Base-by-base conservation (phyloP, 495 filamentous ascomycete genomes). In the Xylona heveae region DNA sequence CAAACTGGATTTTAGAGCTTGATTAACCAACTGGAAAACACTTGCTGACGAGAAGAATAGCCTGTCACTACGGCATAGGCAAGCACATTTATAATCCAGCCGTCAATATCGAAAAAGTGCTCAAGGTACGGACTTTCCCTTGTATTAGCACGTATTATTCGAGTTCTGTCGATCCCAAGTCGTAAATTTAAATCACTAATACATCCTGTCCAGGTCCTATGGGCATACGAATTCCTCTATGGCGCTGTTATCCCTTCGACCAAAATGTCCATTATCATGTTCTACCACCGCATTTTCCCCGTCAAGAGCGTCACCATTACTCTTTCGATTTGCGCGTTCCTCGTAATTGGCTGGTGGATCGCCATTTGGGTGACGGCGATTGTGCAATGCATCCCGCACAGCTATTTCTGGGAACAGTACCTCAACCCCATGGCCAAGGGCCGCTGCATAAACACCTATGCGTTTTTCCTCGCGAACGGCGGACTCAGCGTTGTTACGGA, bases 401-500 rank as follows among this genome's bases (percentile, higher is more conserved):
- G 13, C 8, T 25, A 8, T 13, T 25, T 25, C 23, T 25, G 23
- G 23, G 13, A 7, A 7, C 7, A 8, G 23, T 25, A 25, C 23
- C 7, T 13, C 23, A 13, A 25, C 23, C 23, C 23, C 7, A 25
- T 13, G 8, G 23, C 8, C 23, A 13, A 13, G 13, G 8, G 5
- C 6, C 25, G 23, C 23, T 13, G 23, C n/a, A 38, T 48, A 4
- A 25, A 33, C 15, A 20, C 35, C 5, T n/a, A 28, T 5, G 23
- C 28, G 4, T 28, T 38, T 1, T 51, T 43, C 42, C 46, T 51
- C 39, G 41, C 29, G 1, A 52, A 42, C 36, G 45, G 44, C 1
- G 35, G 34, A 37, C 41, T 61, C 14, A 53, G 58, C 24, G 58
- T 67, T n/a, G 28, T 48, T 3, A 61, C 57, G 25, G 65, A 69